A percentile compares a stretch with the other conserved stretches of the same genome.
phyloP scores from a whole-genome alignment of 2,329 filamentous ascomycete genomes.

The Phoma sp. region DNA sequence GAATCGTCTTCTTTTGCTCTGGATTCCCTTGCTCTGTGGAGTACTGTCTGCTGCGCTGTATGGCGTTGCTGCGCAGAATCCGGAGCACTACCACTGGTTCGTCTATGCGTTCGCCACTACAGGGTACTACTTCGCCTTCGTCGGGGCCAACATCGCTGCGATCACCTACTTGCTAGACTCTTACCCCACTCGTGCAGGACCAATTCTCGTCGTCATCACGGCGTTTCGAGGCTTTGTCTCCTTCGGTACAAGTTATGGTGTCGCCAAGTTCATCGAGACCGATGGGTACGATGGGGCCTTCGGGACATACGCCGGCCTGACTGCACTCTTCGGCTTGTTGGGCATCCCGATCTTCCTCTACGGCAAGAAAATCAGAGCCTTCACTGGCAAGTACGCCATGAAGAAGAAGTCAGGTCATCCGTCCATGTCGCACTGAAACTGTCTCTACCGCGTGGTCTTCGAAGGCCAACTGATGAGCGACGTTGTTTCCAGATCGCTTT shows the following conservation, averaged over 20 bases:
- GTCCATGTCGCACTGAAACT: conserved; percentile 18
- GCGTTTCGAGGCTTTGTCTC: conserved; percentile 55
- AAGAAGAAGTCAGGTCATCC: conserved; percentile 16
- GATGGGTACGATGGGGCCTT: conserved; percentile 44
- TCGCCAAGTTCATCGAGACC: conserved; percentile 40
- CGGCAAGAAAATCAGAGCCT: conserved; percentile 41
- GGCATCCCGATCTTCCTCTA: conserved; percentile 39
- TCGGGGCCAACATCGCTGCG: conserved; percentile 53
- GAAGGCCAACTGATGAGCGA: not conserved
- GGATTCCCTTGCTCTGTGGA: conserved; percentile 47
- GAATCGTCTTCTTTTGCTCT: conserved; percentile 48
- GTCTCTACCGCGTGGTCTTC: too few relatives aligned
- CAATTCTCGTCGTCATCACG: conserved; percentile 54
- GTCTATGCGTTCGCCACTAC: conserved; percentile 37
- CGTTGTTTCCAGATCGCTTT: too few relatives aligned
- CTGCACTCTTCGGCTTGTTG: conserved; percentile 36
- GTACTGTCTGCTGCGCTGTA: conserved; percentile 27
- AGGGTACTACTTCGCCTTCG: conserved; percentile 47
- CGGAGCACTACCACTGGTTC: conserved; percentile 46
- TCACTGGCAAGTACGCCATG: conserved; percentile 38
- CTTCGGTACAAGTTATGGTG: conserved; percentile 52
- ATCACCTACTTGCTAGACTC: conserved; percentile 55
- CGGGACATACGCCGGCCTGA: conserved; percentile 38
- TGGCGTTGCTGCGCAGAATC: conserved; percentile 38
- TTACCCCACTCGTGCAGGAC: conserved; percentile 52